Evolutionary conservation across 2,329 filamentous ascomycete species (phyloP), one percentile per base, ranked within the genome.

Genomic region (Colletotrichum eleusines): DNA sequence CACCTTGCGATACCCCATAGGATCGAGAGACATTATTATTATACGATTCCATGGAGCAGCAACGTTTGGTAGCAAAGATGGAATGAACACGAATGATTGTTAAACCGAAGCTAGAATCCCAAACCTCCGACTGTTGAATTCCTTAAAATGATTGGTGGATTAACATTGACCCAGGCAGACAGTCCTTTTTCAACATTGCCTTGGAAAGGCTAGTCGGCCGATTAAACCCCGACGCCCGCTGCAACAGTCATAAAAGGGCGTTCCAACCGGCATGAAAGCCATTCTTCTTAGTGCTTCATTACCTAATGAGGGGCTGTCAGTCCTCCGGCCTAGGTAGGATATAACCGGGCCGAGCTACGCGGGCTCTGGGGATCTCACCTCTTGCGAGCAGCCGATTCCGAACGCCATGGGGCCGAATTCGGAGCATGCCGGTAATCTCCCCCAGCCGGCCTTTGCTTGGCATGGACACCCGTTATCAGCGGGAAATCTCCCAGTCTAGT

Each of bases 131-230:
- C 23, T 8, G 3, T 18, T 8, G 14, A 7, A 12, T 23, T 28
- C 12, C 1, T 9, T 4, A 9, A n/a, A 26, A 26, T 54, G 48
- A 69, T 69, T 69, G 62, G 66, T 69, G 66, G 66, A 66, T 42
- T 54, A 38, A 51, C 31, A 53, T 40, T 35, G 44, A 23, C 46
- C 62, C 53, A 59, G 28, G 9, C 59, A 46, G 40, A 42, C 5
- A 18, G 23, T 54, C 42, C 35, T 23, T 38, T n/a, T 6, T 14
- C 14, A 38, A 20, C 42, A 44, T 42, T 7, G 20, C 2, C 31
- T 33, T 5, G 16, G 23, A 44, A 28, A 26, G n/a, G n/a, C 18
- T 33, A 1, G 23, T 64, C 50, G 67, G 55, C 57, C 42, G 42
- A 61, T 46, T n/a, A 7, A 48, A 11, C 0, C 40, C 67, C 67